These are phyloP conservation scores for Sporothrix pallida DNA, from an alignment of 2,329 filamentous ascomycete species.

Conservation along the genomic window DNA sequence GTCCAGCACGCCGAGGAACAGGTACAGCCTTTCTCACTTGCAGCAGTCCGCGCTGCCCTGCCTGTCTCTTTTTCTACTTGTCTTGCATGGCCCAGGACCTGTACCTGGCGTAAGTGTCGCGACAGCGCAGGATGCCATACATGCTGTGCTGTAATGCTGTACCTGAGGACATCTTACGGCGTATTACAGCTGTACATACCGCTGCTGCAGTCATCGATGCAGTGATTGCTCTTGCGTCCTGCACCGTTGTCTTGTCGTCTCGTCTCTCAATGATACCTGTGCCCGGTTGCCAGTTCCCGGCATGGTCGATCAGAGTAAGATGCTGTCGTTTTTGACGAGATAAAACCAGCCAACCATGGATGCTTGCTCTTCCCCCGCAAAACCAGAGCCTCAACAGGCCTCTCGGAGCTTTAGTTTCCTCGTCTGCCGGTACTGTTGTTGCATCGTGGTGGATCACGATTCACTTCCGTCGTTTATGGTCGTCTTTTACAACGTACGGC, in stretches of 20 bases:
- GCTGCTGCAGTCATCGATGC: background rate
- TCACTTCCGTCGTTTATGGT: background rate
- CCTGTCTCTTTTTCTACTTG: background rate
- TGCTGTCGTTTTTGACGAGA: background rate
- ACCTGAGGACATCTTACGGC: background rate
- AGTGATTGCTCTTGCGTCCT: background rate
- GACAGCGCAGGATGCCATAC: background rate
- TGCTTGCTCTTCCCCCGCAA: background rate
- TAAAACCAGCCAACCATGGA: background rate
- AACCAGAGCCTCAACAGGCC: background rate
- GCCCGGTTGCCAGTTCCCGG: background rate
- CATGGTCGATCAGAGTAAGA: background rate
- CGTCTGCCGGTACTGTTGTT: conserved; percentile 16
- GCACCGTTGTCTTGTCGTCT: background rate
- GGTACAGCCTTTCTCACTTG: background rate
- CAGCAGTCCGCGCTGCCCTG: background rate
- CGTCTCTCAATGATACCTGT: background rate
- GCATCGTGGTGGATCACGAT: conserved; percentile 14
- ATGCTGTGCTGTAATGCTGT: background rate
- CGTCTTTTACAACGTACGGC: background rate
- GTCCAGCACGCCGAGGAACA: conserved; percentile 7
- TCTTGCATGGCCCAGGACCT: background rate
- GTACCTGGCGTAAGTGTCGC: conserved; percentile 14
- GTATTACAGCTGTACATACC: background rate
- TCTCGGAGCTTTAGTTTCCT: background rate